Evolutionary conservation across 2,329 filamentous ascomycete species (phyloP), one percentile per base, ranked within the genome.

Genomic region (Colletotrichum limetticola): DNA sequence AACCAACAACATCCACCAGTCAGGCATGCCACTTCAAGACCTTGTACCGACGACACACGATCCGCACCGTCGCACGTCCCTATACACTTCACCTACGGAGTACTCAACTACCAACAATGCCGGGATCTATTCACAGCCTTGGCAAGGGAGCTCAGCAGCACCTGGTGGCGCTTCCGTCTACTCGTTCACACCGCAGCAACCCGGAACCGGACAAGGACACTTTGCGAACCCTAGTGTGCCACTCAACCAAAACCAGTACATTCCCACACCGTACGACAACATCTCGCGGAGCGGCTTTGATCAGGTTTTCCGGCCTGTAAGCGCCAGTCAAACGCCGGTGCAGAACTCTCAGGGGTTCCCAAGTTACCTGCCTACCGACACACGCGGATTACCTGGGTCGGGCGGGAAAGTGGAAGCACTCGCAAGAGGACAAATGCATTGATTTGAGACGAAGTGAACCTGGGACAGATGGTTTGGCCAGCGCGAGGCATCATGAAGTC

Each of bases 21-120:
- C 79, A 6, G 76, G 78, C 42, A 79, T 89, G 11, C 77, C 83
- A 2, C 78, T 89, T 24, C 80, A 81, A 24, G 86, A 89, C 46
- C 82, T 88, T 75, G 84, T 87, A 6, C 76, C 85, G 1, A 83
- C 80, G 49, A 79, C 85, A 2, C 86, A 88, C 65, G 85, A 86
- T 49, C 76, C 81, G 1, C 84, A 84, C 74, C 83, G 87, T 35
- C 84, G 87, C 22, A 80, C 86, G 0, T 87, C 87, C 0, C 81
- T 88, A 19, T 86, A 83, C 75, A 78, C 77, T 37, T 78, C 83
- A 0, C 78, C 80, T 1, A 81, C 84, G 35, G 87, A 89, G n/a
- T 89, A 87, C 57, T 76, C 80, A 28, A 83, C 79, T 46, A 80
- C 86, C 4, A 79, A 83, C 7, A 77, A 78, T 19, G 79, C 81